phyloP scores from a whole-genome alignment of 331 rosid genomes.

The Prunus yedoensis region DNA sequence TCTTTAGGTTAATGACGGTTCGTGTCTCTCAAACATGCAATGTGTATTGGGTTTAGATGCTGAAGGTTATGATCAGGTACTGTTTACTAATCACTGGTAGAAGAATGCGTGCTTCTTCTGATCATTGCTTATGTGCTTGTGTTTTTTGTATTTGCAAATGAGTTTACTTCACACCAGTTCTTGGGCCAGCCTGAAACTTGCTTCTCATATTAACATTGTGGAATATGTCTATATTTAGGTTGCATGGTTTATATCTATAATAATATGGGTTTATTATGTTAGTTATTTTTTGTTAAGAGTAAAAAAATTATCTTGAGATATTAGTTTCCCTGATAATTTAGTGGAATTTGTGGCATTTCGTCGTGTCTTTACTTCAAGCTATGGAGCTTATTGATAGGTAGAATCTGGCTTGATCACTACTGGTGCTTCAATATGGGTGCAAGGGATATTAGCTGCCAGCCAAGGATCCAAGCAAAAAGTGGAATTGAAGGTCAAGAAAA shows the following conservation, averaged over 20 bases:
- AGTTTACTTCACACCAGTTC: background rate
- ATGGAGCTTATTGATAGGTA: conserved; percentile 56
- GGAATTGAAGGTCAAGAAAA: conserved; percentile 83
- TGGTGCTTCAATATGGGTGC: conserved; percentile 92
- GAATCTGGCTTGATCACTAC: conserved; percentile 74
- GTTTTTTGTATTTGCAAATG: background rate
- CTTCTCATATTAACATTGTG: background rate
- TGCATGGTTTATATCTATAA: background rate
- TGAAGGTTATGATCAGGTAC: conserved; percentile 87
- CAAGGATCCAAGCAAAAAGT: conserved; percentile 91
- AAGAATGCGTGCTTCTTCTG: background rate
- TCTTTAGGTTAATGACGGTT: conserved; percentile 87
- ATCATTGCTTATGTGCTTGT: background rate
- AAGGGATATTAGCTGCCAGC: conserved; percentile 75
- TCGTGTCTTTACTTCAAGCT: conserved; percentile 33
- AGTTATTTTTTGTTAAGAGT: background rate
- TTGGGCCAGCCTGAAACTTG: background rate
- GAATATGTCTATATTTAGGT: background rate
- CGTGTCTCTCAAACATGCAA: conserved; percentile 96
- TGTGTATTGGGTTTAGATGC: conserved; percentile 68
- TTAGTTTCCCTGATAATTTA: conserved; percentile 3
- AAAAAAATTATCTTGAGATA: background rate
- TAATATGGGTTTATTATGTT: background rate
- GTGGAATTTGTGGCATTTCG: conserved; percentile 5
- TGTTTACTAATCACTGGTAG: conserved; percentile 4